Base-by-base conservation (phyloP, 164 flowering plant species). In the Aristolochia fimbriata region DNA sequence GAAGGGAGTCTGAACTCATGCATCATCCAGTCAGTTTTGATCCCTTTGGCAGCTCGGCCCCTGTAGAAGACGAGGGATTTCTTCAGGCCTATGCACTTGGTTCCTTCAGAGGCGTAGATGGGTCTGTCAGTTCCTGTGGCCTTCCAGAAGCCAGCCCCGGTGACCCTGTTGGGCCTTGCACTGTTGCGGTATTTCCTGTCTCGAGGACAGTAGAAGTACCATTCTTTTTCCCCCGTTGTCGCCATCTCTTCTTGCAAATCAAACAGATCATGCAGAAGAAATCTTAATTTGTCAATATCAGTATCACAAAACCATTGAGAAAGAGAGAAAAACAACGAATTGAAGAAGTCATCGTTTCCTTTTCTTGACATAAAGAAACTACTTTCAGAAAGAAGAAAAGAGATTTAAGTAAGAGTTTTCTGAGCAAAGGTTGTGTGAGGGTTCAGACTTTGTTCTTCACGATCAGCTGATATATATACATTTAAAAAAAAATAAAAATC, bases 1-100 rank as follows among this genome's bases (percentile, higher is more conserved):
- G 97, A 78, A 51, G 94, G 97, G 15, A 93, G 77, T 45, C 99
- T 75, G 60, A 93, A 93, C 73, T 93, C 99, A 61, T 93, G 99
- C 99, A 90, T 93, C 99, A 93, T 93, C 99, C 99, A 93, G 69
- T 90, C 97, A 47, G 96, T 93, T 71, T 93, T 93, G 64, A 76
- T 73, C 22, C 99, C 99, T 76, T 82, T 93, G 13, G 96, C 97
- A 25, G 99, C 99, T 72, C 94, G 81, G 7, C 99, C 99, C 70
- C 68, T 82, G 79, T 93, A 93, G 78, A 89, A 93, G 15, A 93
- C 98, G 0, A 93, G 88, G 11, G 99, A 93, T 58, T 93, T 93
- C 80, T 93, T 93, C 74, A 90, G 71, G 14, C 99, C 99, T 15
- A 93, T 93, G 79, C 94, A 90, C 65, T 84, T 86, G 60, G 68